Percentiles rank a stretch among this genome's conserved stretches.
phyloP scores from a whole-genome alignment of 176 grass and related monocot genomes.

The Musa itinerans region DNA sequence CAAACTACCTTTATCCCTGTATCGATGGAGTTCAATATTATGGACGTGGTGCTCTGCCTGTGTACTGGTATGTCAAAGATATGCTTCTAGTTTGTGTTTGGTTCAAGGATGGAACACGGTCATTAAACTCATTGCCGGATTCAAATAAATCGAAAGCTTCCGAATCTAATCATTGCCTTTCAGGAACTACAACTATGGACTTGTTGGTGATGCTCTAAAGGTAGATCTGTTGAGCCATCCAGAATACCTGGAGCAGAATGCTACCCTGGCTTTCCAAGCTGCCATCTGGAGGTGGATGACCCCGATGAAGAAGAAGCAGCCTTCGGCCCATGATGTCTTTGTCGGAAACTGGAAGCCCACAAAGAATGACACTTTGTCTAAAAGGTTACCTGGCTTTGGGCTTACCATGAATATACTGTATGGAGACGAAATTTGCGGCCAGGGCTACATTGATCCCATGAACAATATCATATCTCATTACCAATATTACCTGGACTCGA shows the following conservation, averaged over 20 bases:
- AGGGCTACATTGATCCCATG: conserved; percentile 44
- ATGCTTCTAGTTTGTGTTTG: background rate
- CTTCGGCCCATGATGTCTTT: conserved; percentile 78
- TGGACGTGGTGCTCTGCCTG: conserved; percentile 64
- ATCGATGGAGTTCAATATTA: conserved; percentile 62
- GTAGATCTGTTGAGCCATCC: conserved; percentile 76
- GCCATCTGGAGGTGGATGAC: conserved; percentile 94
- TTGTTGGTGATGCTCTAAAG: conserved; percentile 54
- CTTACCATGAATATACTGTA: conserved; percentile 79
- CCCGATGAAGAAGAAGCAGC: conserved; percentile 74
- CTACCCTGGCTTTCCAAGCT: conserved; percentile 78
- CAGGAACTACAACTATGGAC: conserved; percentile 75
- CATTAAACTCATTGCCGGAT: too few species aligned
- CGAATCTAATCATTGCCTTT: background rate
- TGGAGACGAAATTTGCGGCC: conserved; percentile 56
- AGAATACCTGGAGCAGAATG: conserved; percentile 77
- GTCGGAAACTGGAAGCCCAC: conserved; percentile 87
- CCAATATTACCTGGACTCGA: conserved; percentile 64
- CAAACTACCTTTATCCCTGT: conserved; percentile 56
- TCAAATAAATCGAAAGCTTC: background rate
- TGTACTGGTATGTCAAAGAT: conserved; percentile 45
- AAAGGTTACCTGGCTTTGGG: conserved; percentile 75
- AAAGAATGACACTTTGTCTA: conserved; percentile 58
- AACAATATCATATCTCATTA: conserved; percentile 62
- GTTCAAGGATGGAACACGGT: background rate